A percentile compares a stretch with the other conserved stretches of the same genome.
phyloP scores from a whole-genome alignment of 208 protist genomes.

The Blastocrithidia nonstop region DNA sequence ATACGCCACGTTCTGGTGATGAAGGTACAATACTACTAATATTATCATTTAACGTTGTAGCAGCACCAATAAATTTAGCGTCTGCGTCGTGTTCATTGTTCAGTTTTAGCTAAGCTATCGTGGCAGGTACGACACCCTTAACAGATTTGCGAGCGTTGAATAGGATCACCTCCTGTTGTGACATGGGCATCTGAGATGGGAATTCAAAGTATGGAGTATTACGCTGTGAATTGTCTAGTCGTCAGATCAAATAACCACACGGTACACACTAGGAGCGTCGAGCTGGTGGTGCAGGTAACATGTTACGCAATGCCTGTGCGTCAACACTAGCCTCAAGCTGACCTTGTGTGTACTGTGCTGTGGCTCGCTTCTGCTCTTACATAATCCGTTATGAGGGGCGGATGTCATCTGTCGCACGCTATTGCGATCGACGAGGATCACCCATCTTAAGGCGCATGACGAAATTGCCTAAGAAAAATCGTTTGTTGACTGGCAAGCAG shows the following conservation, averaged over 20 bases:
- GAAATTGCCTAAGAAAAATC: slow-evolving; percentile 34
- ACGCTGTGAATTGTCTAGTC: slow-evolving; percentile 15
- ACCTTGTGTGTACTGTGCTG: slow-evolving; percentile 22
- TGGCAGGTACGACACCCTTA: slow-evolving; percentile 2
- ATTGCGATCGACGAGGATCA: slow-evolving; percentile 47
- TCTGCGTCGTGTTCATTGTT: slow-evolving; percentile 8
- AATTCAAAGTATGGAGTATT: slow-evolving; percentile 28
- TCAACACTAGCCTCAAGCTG: slow-evolving; percentile 40
- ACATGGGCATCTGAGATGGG: slow-evolving; percentile 24
- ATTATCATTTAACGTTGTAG: slow-evolving; percentile 10
- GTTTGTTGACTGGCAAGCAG: slow-evolving; percentile 34
- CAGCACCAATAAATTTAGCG: slow-evolving; percentile 15
- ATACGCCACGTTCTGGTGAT: slow-evolving; percentile 27
- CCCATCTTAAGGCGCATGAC: slow-evolving; percentile 38
- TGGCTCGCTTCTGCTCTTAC: slow-evolving; percentile 17
- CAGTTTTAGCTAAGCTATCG: slow-evolving; percentile 5
- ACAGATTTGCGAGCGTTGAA: slow-evolving; percentile 10
- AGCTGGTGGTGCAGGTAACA: slow-evolving; percentile 14
- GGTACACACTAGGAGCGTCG: slow-evolving; percentile 23
- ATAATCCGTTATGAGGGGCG: slow-evolving; percentile 17
- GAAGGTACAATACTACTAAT: slow-evolving; percentile 32
- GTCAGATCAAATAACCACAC: slow-evolving; percentile 42
- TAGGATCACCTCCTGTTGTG: slow-evolving; percentile 27
- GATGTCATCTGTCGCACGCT: slow-evolving; percentile 18
- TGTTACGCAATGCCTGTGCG: slow-evolving; percentile 35